These are phyloP conservation scores for Thielaviopsis ethacetica DNA, from an alignment of 2,329 filamentous ascomycete species.

Conservation along the genomic window DNA sequence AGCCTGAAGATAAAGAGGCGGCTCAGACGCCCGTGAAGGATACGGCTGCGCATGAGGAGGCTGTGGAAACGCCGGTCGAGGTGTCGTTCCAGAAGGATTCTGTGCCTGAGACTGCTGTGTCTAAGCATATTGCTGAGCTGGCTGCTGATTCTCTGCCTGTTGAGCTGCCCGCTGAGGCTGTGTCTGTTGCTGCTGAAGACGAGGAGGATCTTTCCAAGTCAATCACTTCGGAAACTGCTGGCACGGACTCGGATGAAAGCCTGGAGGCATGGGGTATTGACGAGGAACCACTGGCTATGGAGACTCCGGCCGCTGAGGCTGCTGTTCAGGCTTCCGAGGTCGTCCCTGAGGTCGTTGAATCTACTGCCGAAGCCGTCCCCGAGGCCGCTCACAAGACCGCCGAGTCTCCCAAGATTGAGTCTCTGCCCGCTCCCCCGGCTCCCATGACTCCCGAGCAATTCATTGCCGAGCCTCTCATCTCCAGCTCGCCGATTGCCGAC, in stretches of 20 bases:
- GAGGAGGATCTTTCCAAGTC: neutral
- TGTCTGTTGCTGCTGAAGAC: neutral
- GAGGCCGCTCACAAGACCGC: too few species aligned
- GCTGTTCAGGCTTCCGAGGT: neutral
- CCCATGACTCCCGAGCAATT: neutral
- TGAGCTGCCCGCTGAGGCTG: neutral
- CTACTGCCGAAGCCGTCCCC: neutral
- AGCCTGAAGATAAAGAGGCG: neutral
- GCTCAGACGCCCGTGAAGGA: neutral
- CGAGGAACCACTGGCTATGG: slow-evolving; percentile 2
- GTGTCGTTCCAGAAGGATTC: neutral
- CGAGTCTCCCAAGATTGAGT: neutral
- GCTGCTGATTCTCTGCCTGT: neutral
- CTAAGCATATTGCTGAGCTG: neutral
- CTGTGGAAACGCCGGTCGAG: neutral
- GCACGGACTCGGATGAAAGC: slow-evolving; percentile 3
- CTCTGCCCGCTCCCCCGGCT: neutral
- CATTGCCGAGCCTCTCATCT: neutral
- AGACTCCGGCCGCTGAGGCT: neutral
- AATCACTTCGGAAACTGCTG: neutral
- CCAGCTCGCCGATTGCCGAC: slow-evolving; percentile 1
- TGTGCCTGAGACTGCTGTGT: neutral
- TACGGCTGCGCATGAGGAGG: neutral
- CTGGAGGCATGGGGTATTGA: slow-evolving; percentile 11
- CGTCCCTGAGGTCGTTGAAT: neutral